phyloP scores from a whole-genome alignment of 495 filamentous ascomycete species.

The Annulohypoxylon stygium region DNA sequence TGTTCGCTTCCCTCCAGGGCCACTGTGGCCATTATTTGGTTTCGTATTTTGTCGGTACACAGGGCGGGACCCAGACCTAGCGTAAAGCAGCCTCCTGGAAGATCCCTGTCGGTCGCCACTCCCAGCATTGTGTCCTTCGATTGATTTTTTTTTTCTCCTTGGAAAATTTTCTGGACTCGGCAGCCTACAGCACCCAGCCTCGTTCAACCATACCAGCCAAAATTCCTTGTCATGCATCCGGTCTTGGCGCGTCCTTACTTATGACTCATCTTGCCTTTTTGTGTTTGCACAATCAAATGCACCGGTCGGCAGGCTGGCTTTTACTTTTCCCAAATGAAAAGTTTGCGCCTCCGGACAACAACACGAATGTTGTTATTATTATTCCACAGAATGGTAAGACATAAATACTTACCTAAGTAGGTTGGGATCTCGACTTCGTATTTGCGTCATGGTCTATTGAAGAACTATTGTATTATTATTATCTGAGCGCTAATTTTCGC shows the following conservation, averaged over 20 bases:
- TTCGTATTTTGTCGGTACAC: conserved; percentile 48
- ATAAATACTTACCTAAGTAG: not conserved
- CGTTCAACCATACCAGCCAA: conserved; percentile 42
- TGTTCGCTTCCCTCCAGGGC: conserved; percentile 23
- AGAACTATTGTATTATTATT: conserved; percentile 20
- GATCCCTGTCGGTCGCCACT: conserved; percentile 43
- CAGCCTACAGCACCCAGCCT: conserved; percentile 33
- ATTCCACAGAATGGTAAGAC: not conserved
- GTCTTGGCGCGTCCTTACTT: conserved; percentile 40
- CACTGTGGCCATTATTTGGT: conserved; percentile 37
- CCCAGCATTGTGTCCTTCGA: conserved; percentile 12
- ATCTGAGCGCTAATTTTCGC: conserved; percentile 37
- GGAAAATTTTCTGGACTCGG: conserved; percentile 26
- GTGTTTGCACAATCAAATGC: conserved; percentile 34
- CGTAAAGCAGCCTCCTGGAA: conserved; percentile 29
- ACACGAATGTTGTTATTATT: conserved; percentile 2
- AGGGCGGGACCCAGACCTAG: conserved; percentile 35
- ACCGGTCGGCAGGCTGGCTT: conserved; percentile 23
- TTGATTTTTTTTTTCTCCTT: conserved; percentile 19
- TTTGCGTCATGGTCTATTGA: conserved; percentile 5
- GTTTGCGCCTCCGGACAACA: not conserved
- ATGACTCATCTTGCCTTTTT: conserved; percentile 42
- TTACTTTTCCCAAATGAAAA: not conserved
- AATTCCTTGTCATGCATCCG: conserved; percentile 43
- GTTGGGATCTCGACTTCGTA: conserved; percentile 13